Evolutionary conservation across 768 basidiomycete genomes (phyloP), one percentile per base, ranked within the genome.

Genomic region (Trametes sanguinea): DNA sequence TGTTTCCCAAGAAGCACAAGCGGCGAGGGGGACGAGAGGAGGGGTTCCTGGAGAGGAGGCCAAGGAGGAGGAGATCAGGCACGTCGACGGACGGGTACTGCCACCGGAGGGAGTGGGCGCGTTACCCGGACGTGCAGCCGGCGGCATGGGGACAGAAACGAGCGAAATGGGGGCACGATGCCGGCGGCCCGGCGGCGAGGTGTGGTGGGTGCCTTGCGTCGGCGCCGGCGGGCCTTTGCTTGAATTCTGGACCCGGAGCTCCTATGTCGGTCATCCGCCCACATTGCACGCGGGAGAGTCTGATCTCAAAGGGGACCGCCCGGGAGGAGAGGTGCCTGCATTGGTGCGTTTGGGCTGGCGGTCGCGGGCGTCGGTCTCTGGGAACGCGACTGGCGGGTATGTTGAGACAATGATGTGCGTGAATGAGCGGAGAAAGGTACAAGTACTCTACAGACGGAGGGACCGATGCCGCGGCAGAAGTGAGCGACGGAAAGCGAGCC

Each of bases 201-300:
- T 5, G 16, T 7, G 16, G 6, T 29, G 22, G 17, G 37, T 40
- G 37, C 37, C 37, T 37, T 40, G 33, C 51, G 51, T 51, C 51
- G 51, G 51, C 51, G 51, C 51, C 51, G 51, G 51, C 51, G 51
- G 33, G 51, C 32, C 51, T 35, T 33, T 32, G n/a, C n/a, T 3
- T n/a, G n/a, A n/a, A n/a, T n/a, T n/a, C n/a, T n/a, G n/a, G n/a
- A n/a, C n/a, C n/a, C n/a, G 51, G 51, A n/a, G n/a, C 51, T 53
- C 51, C 51, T 53, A 53, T 53, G 51, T 53, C 22, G 51, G 51
- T 53, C 37, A 53, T 22, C 22, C 22, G 22, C 22, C 22, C 22
- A 22, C 1, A 22, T 1, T 22, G 22, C 22, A 22, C 22, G 22
- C 22, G 22, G 1, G 22, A 1, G 22, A 22, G 22, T 22, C n/a